Percentiles rank a stretch among this genome's conserved stretches.
phyloP scores from a whole-genome alignment of 495 filamentous ascomycete species.

The Amphirosellinia nigrospora region DNA sequence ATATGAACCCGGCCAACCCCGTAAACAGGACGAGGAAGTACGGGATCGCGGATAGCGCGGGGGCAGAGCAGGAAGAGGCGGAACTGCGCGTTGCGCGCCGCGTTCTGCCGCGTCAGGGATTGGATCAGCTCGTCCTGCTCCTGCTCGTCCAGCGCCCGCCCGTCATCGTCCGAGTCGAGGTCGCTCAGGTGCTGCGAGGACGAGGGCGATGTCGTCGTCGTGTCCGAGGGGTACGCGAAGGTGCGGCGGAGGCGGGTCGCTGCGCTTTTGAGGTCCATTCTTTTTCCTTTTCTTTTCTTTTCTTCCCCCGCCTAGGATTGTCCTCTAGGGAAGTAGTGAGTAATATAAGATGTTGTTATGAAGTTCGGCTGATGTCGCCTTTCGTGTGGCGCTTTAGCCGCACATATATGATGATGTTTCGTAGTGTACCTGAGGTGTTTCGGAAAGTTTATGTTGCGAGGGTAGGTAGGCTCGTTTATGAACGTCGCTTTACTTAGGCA shows the following conservation, averaged over 20 bases:
- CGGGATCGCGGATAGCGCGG: slow-evolving; percentile 55
- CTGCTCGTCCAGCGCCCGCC: slow-evolving; percentile 44
- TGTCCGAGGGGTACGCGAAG: slow-evolving; percentile 67
- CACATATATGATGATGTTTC: not conserved
- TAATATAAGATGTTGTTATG: not conserved
- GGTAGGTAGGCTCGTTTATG: not conserved
- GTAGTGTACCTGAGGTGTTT: not conserved
- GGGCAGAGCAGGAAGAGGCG: slow-evolving; percentile 60
- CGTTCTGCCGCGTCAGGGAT: slow-evolving; percentile 62
- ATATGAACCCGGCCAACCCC: not conserved
- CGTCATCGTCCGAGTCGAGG: slow-evolving; percentile 61
- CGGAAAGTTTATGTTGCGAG: not conserved
- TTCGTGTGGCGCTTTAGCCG: not conserved
- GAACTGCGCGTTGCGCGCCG: slow-evolving; percentile 64
- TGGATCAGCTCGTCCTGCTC: slow-evolving; percentile 76
- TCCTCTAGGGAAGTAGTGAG: too few relatives aligned
- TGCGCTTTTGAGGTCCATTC: slow-evolving; percentile 25
- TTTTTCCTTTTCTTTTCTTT: not conserved
- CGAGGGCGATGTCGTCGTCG: slow-evolving; percentile 40
- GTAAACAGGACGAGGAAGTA: slow-evolving; percentile 60
- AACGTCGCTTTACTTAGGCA: slow-evolving; percentile 4
- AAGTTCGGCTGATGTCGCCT: not conserved
- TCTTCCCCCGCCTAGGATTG: too few relatives aligned
- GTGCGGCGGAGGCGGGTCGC: slow-evolving; percentile 62
- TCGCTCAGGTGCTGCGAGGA: slow-evolving; percentile 38